Base-by-base conservation (phyloP, 495 filamentous ascomycete species). In the Penicillium chermesinum region DNA sequence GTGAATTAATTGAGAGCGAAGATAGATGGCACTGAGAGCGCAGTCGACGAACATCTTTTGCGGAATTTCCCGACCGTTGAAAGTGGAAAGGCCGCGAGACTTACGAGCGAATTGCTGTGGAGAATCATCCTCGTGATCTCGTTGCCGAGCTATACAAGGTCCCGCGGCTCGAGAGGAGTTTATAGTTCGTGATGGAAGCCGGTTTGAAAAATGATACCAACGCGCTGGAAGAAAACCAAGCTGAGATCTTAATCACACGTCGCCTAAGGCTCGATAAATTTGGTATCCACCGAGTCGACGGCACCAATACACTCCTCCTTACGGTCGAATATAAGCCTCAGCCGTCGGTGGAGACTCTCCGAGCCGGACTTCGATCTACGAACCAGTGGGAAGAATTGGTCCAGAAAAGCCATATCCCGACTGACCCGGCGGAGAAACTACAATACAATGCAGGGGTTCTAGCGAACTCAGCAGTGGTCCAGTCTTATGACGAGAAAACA, bases 311-410 rank as follows among this genome's bases (percentile, higher is more conserved):
- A 18, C 34, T 66, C 9, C 52, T 62, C 18, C 54, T 49, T 4
- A 54, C 58, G 0, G 60, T 65, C 18, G 58, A 67, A 43, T 67
- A 70, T 37, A 72, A 72, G 40, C 60, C 64, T 12, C 56, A 71
- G 52, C 58, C 69, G 9, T 49, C 62, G 2, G 41, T 59, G 3
- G 58, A 48, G 27, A 47, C 50, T 38, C 42, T 71, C 36, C 61
- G 57, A 7, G 38, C 33, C 16, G 66, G 67, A 2, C 54, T 69
- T 40, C 49, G 55, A 15, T 49, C 37, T 4, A 63, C 58, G 41
- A 27, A 58, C 1, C 43, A 61, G 6, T 62, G 36, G 48, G 36
- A 56, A 10, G 39, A 57, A 0, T 37, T 66, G 17, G 53, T 62
- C 32, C 44, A 19, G 19, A 46, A 14, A 25, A 48, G 61, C 7